Evolutionary conservation across 495 filamentous ascomycete species (phyloP), one percentile per base, ranked within the genome.

Genomic region (Filosporella fistucella): DNA sequence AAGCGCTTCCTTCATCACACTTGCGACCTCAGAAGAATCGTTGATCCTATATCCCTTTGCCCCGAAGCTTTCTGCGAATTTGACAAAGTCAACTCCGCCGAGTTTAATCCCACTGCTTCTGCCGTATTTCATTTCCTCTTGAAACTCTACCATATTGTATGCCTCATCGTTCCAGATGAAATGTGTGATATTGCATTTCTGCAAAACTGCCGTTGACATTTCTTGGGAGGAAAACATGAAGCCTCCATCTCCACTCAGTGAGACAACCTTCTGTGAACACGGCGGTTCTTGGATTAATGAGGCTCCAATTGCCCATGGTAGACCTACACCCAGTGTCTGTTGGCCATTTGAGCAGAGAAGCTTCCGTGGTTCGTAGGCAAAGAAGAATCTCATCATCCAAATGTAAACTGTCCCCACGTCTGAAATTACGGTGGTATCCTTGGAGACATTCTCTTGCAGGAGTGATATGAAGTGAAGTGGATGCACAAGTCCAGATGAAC

Each of bases 121-220:
- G 2, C 64, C 64, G 34, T 68, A 68, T 51, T 68, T 68, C 45
- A 60, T 56, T 42, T 64, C 63, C 52, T 68, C 64, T 51, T 68
- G 66, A 45, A 68, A 68, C 47, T 65, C 60, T 0, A 69, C 66
- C 66, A 69, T 69, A 43, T 69, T 69, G 45, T 62, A 69, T 22
- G 50, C 52, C 34, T 59, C 60, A 35, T 69, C 66, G 41, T 69
- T 69, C 63, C 63, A 68, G 28, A 69, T 54, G 42, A 69, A 69
- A 44, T 69, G 64, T 36, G 64, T 68, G 47, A 68, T 65, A 23
- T 69, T 56, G 54, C 66, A 67, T 8, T 59, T 55, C 38, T 69
- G 61, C 56, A 64, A 57, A 25, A 69, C 60, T 3, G 66, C 66
- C 23, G 66, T 51, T 3, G 26, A 22, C 20, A 51, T n/a, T 30